Evolutionary conservation across 2,329 filamentous ascomycete genomes (phyloP).

Genomic region (Xylariaceae sp.): DNA sequence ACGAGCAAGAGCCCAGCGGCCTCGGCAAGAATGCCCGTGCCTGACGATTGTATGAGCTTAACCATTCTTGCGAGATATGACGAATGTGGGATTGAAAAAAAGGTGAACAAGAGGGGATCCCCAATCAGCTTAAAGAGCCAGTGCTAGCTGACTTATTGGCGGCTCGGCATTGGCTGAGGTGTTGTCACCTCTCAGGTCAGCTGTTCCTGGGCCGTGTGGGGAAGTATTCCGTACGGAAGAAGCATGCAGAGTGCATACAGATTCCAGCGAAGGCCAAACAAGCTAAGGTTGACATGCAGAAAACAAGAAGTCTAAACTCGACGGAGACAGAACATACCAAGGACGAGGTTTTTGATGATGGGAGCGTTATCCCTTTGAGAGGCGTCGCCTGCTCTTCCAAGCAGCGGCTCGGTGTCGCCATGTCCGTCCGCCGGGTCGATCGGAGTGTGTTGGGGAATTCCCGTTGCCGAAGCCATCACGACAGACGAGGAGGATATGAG

Average conservation of each 20-base stretch:
- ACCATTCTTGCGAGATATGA: constrained; percentile 21
- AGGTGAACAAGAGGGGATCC: not conserved
- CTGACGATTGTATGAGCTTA: constrained; percentile 43
- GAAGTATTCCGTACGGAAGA: not conserved
- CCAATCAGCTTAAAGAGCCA: not conserved
- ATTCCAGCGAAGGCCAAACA: not conserved
- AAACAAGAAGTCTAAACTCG: not conserved
- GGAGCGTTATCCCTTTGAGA: constrained; percentile 60
- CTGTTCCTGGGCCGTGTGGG: constrained; percentile 6
- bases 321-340: constrained; percentile 50
- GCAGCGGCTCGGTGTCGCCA: constrained; percentile 62
- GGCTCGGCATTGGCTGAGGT: not conserved
- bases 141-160: not conserved
- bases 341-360: constrained; percentile 65
- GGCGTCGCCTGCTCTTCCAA: constrained; percentile 67
- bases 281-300: constrained; percentile 4
- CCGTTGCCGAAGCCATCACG: constrained; percentile 63
- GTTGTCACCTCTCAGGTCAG: not conserved
- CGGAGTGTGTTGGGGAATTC: constrained; percentile 50
- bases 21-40: constrained; percentile 77
- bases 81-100: not conserved
- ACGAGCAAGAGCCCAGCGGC: constrained; percentile 69
- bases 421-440: constrained; percentile 34
- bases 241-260: constrained; percentile 11
- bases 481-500: constrained; percentile 16